Evolutionary conservation across 2,329 filamentous ascomycete genomes (phyloP).

Genomic region (Fusarium sp.): DNA sequence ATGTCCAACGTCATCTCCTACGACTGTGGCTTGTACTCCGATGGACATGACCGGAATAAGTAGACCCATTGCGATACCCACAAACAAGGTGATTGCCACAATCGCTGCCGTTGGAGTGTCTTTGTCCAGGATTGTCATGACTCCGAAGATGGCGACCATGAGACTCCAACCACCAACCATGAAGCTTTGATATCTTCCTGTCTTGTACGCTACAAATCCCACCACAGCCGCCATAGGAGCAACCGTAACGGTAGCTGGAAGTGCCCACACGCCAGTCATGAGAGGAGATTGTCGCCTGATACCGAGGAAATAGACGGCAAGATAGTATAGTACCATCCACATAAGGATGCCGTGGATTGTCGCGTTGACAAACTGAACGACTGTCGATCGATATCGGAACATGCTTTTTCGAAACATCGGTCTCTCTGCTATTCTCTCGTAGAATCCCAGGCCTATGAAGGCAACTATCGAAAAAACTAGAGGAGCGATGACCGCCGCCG

Average conservation of each 20-base stretch:
- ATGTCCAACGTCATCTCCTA: conserved; percentile 38
- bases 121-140: conserved; percentile 62
- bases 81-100: conserved; percentile 71
- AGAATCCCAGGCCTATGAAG: conserved; percentile 52
- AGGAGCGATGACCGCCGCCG: conserved; percentile 65
- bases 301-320: conserved; percentile 47
- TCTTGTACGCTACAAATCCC: conserved; percentile 66
- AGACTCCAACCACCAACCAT: conserved; percentile 73
- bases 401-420: conserved; percentile 46
- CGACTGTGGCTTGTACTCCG: conserved; percentile 68
- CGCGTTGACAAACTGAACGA: conserved; percentile 41
- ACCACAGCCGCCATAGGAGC: conserved; percentile 70
- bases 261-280: conserved; percentile 60
- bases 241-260: conserved; percentile 73
- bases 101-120: conserved; percentile 66
- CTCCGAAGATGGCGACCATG: conserved; percentile 69
- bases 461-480: conserved; percentile 67
- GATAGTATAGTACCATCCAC: conserved; percentile 50
- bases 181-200: conserved; percentile 71
- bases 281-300: conserved; percentile 42
- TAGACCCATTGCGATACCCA: conserved; percentile 73
- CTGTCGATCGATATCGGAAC: conserved; percentile 39
- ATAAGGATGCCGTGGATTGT: conserved; percentile 46
- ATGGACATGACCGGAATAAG: conserved; percentile 74
- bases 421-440: conserved; percentile 33